Evolutionary conservation across 306 rosid species (phyloP).

Genomic region (Quercus ilex): DNA sequence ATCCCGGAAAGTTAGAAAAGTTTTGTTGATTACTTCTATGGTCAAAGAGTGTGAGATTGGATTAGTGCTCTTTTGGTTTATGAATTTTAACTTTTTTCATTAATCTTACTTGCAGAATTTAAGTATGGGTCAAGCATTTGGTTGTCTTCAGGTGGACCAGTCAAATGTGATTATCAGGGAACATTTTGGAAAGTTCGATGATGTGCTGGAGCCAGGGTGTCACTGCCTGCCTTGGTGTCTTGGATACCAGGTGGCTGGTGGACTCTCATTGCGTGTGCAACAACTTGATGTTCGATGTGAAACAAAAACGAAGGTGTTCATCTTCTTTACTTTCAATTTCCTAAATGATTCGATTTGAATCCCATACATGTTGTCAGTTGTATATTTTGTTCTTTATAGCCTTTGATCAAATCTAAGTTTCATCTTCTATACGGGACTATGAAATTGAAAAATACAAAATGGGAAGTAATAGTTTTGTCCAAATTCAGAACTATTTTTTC

Average conservation of each 20-base stretch:
- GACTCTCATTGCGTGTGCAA: conserved; percentile 57
- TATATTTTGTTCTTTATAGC: background rate
- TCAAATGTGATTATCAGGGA: conserved; percentile 68
- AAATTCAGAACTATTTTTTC: background rate
- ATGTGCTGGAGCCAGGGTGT: conserved; percentile 63
- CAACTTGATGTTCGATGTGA: conserved; percentile 66
- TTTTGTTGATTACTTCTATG: background rate
- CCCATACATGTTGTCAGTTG: background rate
- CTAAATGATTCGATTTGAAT: conserved; percentile 3
- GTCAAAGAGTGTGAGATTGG: conserved; percentile 1
- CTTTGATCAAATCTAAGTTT: background rate
- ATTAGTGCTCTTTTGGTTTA: background rate
- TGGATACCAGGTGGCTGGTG: conserved; percentile 54
- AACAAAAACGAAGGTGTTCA: conserved; percentile 61
- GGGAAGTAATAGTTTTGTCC: background rate
- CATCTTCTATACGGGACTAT: background rate
- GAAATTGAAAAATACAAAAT: background rate
- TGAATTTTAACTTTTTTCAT: conserved; percentile 5
- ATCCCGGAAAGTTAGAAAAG: background rate
- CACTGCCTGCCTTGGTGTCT: conserved; percentile 75
- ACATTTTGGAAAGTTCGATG: conserved; percentile 49
- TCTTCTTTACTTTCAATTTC: conserved; percentile 1
- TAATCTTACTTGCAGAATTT: conserved; percentile 19
- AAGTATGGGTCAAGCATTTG: conserved; percentile 58
- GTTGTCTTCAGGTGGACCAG: conserved; percentile 62